Percentiles rank a stretch among this genome's conserved stretches.
phyloP scores from a whole-genome alignment of 164 flowering plant genomes.

The Macadamia tetraphylla region DNA sequence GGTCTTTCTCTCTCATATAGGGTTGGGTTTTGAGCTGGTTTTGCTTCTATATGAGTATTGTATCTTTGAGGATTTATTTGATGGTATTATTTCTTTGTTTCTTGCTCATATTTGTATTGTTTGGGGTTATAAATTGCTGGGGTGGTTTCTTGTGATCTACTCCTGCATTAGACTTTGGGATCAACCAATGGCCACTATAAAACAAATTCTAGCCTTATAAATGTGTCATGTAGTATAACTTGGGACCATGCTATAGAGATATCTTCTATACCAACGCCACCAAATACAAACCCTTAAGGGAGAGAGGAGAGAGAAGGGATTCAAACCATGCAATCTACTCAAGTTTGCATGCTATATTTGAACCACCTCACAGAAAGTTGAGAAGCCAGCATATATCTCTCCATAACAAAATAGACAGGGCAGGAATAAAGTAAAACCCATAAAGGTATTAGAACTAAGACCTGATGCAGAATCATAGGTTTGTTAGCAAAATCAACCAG shows the following conservation, averaged over 20 bases:
- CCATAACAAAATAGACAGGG: background rate
- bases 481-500: conserved; percentile 25
- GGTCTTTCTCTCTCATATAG: too few species aligned
- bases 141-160: too few species aligned
- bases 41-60: too few species aligned
- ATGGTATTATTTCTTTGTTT: too few species aligned
- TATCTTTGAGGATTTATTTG: too few species aligned
- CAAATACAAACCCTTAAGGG: background rate
- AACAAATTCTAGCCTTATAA: background rate
- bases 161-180: background rate
- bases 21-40: too few species aligned
- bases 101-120: too few species aligned
- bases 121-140: too few species aligned
- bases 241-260: too few species aligned
- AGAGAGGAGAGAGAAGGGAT: background rate
- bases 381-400: background rate
- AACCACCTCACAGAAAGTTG: background rate
- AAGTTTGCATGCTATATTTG: background rate
- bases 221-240: too few species aligned
- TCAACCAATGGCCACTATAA: background rate
- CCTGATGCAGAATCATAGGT: conserved; percentile 23
- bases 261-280: too few species aligned
- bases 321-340: background rate
- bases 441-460: background rate
- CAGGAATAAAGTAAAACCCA: background rate